Conservation (phyloP, 192 early-diverging fungal species). For the Coemansia sp. region DNA sequence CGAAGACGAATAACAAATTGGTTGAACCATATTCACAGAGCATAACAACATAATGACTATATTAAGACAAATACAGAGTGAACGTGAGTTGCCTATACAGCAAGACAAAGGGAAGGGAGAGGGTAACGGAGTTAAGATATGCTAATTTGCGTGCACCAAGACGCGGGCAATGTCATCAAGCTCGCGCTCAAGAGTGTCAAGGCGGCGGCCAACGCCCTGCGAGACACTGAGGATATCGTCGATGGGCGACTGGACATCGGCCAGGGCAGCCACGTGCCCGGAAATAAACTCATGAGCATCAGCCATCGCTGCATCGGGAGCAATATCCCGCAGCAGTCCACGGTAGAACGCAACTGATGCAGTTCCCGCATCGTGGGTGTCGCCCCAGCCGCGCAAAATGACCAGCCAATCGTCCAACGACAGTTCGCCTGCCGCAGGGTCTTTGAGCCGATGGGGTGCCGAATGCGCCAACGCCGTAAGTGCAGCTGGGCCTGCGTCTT, state of each 20-base stretch:
- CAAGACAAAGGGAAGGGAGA: no score
- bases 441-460: constrained; percentile 34
- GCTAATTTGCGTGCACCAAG: constrained; percentile 42
- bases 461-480: constrained; percentile 25
- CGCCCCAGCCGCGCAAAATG: constrained; percentile 45
- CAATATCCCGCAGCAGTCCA: constrained; percentile 40
- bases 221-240: constrained; percentile 52
- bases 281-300: constrained; percentile 28
- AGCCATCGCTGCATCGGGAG: constrained; percentile 5
- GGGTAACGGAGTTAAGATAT: no score
- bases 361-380: constrained; percentile 35
- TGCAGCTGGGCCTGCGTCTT: constrained; percentile 15
- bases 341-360: constrained; percentile 37
- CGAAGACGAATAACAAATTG: background rate
- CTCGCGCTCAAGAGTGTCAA: constrained; percentile 49
- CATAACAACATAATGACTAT: no score
- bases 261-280: constrained; percentile 29
- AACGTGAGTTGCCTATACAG: no score
- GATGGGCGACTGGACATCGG: constrained; percentile 39
- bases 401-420: constrained; percentile 52
- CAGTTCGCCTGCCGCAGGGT: constrained; percentile 27
- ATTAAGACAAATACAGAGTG: no score
- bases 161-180: constrained; percentile 50
- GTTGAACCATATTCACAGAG: background rate
- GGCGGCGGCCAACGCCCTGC: constrained; percentile 47